Percentiles rank a stretch among this genome's conserved stretches.
These are phyloP conservation scores for Aspergillus sp. DNA, from an alignment of 2,329 filamentous ascomycete species.

Conservation along the genomic window DNA sequence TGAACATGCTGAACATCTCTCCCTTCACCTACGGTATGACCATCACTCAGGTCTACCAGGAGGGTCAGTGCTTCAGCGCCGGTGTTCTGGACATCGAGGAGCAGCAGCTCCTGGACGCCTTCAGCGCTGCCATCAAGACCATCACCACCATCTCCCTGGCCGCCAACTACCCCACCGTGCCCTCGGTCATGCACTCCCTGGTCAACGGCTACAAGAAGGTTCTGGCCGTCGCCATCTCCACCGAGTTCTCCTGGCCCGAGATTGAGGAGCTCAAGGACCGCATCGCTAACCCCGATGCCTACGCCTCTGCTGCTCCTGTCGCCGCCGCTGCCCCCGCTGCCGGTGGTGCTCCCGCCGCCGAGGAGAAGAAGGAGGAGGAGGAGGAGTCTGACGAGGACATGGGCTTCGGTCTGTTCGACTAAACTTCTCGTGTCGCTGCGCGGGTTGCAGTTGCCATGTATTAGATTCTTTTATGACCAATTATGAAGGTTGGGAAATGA, in stretches of 20 bases:
- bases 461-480: slow-evolving; percentile 35
- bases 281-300: slow-evolving; percentile 97
- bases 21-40: slow-evolving; percentile 99
- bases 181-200: slow-evolving; percentile 92
- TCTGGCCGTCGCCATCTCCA: slow-evolving; percentile 77
- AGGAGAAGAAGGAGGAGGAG: slow-evolving; percentile 61
- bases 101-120: slow-evolving; percentile 83
- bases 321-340: slow-evolving; percentile 56
- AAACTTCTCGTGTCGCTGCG: slow-evolving; percentile 35
- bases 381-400: slow-evolving; percentile 63
- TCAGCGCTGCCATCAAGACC: slow-evolving; percentile 78
- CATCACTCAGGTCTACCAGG: slow-evolving; percentile 93
- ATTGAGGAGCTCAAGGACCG: slow-evolving; percentile 99
- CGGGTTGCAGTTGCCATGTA: slow-evolving; percentile 36
- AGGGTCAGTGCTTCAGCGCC: slow-evolving; percentile 87
- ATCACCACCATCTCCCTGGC: slow-evolving; percentile 91
- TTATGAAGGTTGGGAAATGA: slow-evolving; percentile 34
- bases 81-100: slow-evolving; percentile 90
- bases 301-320: slow-evolving; percentile 77
- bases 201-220: slow-evolving; percentile 99
- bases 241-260: slow-evolving; percentile 90
- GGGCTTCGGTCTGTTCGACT: slow-evolving; percentile 79
- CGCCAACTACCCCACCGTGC: slow-evolving; percentile 90
- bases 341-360: slow-evolving; percentile 52
- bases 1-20: slow-evolving; percentile 99